Evolutionary conservation across 768 basidiomycete species (phyloP).

Genomic region (Phylloporus rhodoxanthus): DNA sequence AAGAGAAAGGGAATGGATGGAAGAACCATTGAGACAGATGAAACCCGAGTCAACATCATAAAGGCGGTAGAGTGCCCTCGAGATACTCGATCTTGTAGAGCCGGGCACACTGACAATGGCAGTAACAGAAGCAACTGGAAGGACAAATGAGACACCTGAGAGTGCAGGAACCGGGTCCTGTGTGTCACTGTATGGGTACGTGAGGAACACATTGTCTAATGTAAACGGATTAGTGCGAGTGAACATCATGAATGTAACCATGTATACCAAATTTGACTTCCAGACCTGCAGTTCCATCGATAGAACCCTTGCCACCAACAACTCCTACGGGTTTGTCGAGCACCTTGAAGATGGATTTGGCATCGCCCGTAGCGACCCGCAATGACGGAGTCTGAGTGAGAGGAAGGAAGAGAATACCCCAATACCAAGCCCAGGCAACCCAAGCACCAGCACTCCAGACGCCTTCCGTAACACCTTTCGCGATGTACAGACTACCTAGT

Average conservation of each 20-base stretch:
- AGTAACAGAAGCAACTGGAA: slow-evolving; percentile 81
- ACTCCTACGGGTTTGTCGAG: slow-evolving; percentile 81
- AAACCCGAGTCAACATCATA: slow-evolving; percentile 81
- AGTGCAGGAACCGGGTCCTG: slow-evolving; percentile 55
- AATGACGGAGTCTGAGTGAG: slow-evolving; percentile 38
- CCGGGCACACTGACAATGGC: slow-evolving; percentile 86
- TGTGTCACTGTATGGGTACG: slow-evolving; percentile 56
- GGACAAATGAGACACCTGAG: slow-evolving; percentile 77
- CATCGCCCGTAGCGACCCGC: slow-evolving; percentile 69
- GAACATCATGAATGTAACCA: background rate
- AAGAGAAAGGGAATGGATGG: slow-evolving; percentile 85
- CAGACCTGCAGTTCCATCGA: slow-evolving; percentile 65
- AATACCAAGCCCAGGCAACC: slow-evolving; percentile 29
- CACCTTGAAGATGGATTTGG: slow-evolving; percentile 73
- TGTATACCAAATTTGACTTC: slow-evolving; percentile 81
- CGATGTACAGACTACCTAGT: slow-evolving; percentile 44
- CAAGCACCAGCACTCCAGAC: slow-evolving; percentile 27
- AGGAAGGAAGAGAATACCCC: slow-evolving; percentile 32
- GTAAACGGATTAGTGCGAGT: background rate
- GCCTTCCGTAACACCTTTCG: slow-evolving; percentile 24
- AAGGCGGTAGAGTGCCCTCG: slow-evolving; percentile 87
- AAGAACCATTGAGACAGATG: slow-evolving; percentile 80
- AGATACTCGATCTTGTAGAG: slow-evolving; percentile 75
- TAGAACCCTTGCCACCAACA: slow-evolving; percentile 70
- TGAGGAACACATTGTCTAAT: slow-evolving; percentile 78